Percentiles rank a stretch among this genome's conserved stretches.
These are phyloP conservation scores for Irpex rosettiformis DNA, from an alignment of 1,284 basidiomycete species.

Conservation along the genomic window DNA sequence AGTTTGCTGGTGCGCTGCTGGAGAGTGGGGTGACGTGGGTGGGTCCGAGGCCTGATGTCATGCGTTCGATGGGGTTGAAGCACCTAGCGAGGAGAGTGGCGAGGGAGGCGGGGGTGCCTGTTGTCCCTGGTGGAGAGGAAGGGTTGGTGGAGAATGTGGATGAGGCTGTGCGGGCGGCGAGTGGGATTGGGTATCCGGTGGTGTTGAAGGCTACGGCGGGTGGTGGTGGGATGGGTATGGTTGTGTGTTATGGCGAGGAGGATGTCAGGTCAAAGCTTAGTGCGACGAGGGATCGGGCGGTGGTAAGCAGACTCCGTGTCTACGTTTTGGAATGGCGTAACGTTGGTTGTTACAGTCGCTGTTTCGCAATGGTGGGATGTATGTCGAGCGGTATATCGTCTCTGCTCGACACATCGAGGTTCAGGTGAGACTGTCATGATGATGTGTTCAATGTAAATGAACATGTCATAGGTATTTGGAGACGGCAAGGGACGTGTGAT, in stretches of 20 bases:
- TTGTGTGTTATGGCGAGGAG: conserved; percentile 45
- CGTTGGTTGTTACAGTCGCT: conserved; percentile 33
- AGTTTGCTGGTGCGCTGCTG: conserved; percentile 49
- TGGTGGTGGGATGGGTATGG: conserved; percentile 72
- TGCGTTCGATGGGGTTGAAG: conserved; percentile 60
- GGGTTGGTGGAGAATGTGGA: conserved; percentile 40
- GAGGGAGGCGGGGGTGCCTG: conserved; percentile 42
- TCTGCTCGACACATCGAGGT: conserved; percentile 64
- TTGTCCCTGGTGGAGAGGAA: conserved; percentile 54
- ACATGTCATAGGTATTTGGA: conserved; percentile 50
- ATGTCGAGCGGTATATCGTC: conserved; percentile 60
- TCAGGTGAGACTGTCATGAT: conserved; percentile 39
- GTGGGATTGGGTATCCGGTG: conserved; percentile 52
- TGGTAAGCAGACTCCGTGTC: conserved; percentile 32
- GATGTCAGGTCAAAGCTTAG: conserved; percentile 39
- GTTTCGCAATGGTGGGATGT: conserved; percentile 54
- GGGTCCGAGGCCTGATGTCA: conserved; percentile 53
- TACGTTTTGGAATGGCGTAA: conserved; percentile 10
- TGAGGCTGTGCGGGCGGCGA: conserved; percentile 41
- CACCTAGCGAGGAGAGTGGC: conserved; percentile 56
- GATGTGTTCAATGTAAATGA: not conserved
- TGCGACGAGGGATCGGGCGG: conserved; percentile 39
- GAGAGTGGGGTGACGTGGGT: conserved; percentile 55
- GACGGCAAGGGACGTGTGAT: conserved; percentile 56
- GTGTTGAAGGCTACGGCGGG: conserved; percentile 72